phyloP scores from a whole-genome alignment of 495 filamentous ascomycete genomes.

The Trichoderma asperelloides region DNA sequence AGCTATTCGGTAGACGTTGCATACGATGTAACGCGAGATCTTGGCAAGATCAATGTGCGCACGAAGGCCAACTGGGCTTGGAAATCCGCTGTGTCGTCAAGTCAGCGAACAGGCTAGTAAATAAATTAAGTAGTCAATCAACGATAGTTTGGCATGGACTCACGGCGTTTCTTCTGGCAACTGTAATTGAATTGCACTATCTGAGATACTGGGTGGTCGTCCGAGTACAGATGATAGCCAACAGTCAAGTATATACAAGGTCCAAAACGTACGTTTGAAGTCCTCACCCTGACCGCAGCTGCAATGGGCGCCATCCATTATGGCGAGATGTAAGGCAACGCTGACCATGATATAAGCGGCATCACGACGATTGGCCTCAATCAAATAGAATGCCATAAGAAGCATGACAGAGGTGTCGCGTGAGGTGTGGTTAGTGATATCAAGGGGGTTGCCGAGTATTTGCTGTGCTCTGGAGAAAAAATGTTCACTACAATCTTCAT shows the following conservation, averaged over 20 bases:
- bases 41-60: slow-evolving; percentile 29
- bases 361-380: slow-evolving; percentile 33
- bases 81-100: neutral
- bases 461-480: slow-evolving; percentile 25
- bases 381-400: slow-evolving; percentile 30
- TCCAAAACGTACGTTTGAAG: slow-evolving; percentile 31
- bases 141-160: slow-evolving; percentile 8
- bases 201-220: slow-evolving; percentile 24
- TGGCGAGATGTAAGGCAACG: slow-evolving; percentile 26
- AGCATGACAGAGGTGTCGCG: slow-evolving; percentile 23
- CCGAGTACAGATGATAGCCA: slow-evolving; percentile 31
- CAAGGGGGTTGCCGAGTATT: slow-evolving; percentile 29
- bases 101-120: neutral
- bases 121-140: neutral
- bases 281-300: slow-evolving; percentile 20
- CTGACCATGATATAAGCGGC: slow-evolving; percentile 27
- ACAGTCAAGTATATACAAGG: slow-evolving; percentile 29
- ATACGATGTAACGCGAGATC: slow-evolving; percentile 29
- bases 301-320: slow-evolving; percentile 29
- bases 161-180: slow-evolving; percentile 23
- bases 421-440: slow-evolving; percentile 21
- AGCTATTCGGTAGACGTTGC: slow-evolving; percentile 24
- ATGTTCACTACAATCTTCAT: slow-evolving; percentile 17
- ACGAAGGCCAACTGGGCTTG: slow-evolving; percentile 24
- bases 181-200: slow-evolving; percentile 26